These are phyloP conservation scores for Venturia effusa DNA, from an alignment of 2,329 filamentous ascomycete genomes.

Conservation along the genomic window DNA sequence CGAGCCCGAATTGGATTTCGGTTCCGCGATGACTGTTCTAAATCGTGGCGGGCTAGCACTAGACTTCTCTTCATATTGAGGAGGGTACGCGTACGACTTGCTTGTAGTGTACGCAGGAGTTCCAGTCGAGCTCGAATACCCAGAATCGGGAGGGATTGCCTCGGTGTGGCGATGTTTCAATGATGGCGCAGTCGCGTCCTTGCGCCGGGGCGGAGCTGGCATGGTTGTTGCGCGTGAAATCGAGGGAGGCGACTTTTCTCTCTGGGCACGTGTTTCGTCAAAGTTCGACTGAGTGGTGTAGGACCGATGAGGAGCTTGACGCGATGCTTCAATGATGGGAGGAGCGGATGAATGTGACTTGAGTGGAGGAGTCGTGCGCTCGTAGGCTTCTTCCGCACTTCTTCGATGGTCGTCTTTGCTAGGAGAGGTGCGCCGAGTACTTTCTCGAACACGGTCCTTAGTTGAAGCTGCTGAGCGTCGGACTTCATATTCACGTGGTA, in stretches of 20 bases:
- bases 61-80: neutral
- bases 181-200: neutral
- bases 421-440: neutral
- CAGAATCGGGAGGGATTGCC: neutral
- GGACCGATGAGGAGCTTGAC: neutral
- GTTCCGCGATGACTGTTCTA: constrained; percentile 4
- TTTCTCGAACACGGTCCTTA: constrained; percentile 8
- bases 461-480: constrained; percentile 6
- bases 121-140: constrained; percentile 6
- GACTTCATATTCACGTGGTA: constrained; percentile 4
- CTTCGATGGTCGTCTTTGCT: constrained; percentile 7
- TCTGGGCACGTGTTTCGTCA: neutral
- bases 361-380: neutral
- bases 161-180: neutral
- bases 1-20: neutral
- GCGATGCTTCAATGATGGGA: neutral
- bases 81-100: constrained; percentile 6
- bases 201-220: neutral
- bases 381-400: constrained; percentile 7
- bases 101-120: constrained; percentile 3
- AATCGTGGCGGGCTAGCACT: constrained; percentile 3
- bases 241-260: constrained; percentile 1
- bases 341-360: constrained; percentile 7
- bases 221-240: constrained; percentile 5
- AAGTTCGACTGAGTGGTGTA: constrained; percentile 4